Evolutionary conservation across 139 green algal species (phyloP), one percentile per base, ranked within the genome.

Genomic region (Chlamydomonas asymmetrica): DNA sequence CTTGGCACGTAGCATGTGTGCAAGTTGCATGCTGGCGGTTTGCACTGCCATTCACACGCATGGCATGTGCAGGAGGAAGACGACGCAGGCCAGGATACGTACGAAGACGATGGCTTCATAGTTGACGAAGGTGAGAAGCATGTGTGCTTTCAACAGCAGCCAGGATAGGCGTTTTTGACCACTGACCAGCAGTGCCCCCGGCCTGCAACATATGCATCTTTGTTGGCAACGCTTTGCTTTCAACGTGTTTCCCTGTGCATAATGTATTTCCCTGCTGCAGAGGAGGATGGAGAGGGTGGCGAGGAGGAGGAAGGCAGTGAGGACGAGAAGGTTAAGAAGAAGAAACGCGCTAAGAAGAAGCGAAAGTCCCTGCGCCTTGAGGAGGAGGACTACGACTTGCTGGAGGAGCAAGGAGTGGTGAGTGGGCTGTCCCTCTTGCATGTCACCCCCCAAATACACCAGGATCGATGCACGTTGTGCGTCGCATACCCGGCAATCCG

Each of bases 331-430:
- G 18, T 9, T 23, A 37, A 61, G 32, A 75, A 40, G 57, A 81
- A 87, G n/a, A 73, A 73, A 18, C 29, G 43, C 5, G 29, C 35
- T 7, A 71, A 68, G 54, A 77, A 78, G 43, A 85, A 85, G 57
- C 65, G 71, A 20, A 84, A 84, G 25, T 89, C 87, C 50, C 59
- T 80, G n/a, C 52, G 61, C 39, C 83, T 97, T 23, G 93, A 97
- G 61, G 92, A 97, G n/a, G 93, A 97, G 56, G 93, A 97, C 73
- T 97, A 94, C 67, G 90, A 96, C 38, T 81, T 97, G 72, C 79
- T 97, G 65, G 89, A 96, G 76, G 93, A 96, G 63, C 89, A 92
- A 67, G 81, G 85, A 80, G 82, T 88, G 43, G 16, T 35, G 66
- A 45, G 35, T 57, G 34, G 61, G 66, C 48, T 10, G 38, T 7